phyloP scores from a whole-genome alignment of 1,284 basidiomycete genomes.

The Anthracocystis panici-leucophaei region DNA sequence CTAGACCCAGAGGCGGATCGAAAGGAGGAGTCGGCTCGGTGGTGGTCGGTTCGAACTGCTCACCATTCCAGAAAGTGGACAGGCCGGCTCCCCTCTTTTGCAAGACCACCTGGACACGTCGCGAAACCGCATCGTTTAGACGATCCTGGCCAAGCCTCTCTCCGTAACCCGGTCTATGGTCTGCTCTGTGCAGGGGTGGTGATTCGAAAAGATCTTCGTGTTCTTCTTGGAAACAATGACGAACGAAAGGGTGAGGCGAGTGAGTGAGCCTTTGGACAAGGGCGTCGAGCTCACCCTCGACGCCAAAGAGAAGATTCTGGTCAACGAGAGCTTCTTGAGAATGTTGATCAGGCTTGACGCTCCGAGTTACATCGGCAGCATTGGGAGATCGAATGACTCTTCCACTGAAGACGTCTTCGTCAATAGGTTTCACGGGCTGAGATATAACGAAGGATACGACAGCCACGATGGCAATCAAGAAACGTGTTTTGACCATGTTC shows the following conservation, averaged over 20 bases:
- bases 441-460: neutral
- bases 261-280: neutral
- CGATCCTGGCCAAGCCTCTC: neutral
- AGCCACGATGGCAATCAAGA: neutral
- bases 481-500: neutral
- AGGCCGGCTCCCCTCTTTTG: neutral
- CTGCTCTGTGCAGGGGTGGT: neutral
- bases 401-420: neutral
- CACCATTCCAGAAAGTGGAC: neutral
- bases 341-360: neutral
- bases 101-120: neutral
- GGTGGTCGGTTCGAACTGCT: conserved; percentile 4
- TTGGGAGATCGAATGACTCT: too few relatives aligned
- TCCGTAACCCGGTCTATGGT: neutral
- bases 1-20: too few relatives aligned
- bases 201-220: neutral
- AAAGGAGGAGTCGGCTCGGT: neutral
- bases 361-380: neutral
- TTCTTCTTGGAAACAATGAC: neutral
- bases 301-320: neutral
- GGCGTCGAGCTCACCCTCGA: neutral
- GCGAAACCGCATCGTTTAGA: neutral
- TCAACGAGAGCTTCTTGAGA: neutral
- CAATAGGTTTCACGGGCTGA: neutral
- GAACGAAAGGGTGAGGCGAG: neutral